phyloP scores from a whole-genome alignment of 225 moss, liverwort and hornwort species.

The Marchantia paleacea region DNA sequence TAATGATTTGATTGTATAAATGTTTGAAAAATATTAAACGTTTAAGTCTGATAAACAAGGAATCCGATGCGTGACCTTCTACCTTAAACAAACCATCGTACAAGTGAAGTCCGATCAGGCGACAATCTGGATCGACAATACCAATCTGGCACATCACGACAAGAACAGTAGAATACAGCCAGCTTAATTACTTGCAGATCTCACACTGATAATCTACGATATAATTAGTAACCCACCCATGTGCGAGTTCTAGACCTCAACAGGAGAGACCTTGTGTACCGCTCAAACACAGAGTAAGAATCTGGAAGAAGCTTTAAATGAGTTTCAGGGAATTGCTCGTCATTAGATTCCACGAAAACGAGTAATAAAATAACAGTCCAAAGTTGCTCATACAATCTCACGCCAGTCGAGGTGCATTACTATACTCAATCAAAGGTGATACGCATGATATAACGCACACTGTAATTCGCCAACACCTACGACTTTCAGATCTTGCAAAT shows the following conservation, averaged over 20 bases:
- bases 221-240: too few species aligned
- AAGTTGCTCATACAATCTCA: too few species aligned
- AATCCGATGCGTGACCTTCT: background rate
- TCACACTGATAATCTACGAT: background rate
- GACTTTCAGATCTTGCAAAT: background rate
- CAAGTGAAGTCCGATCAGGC: slow-evolving; percentile 94
- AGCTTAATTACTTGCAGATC: background rate
- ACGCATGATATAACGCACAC: too few species aligned
- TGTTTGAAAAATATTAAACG: background rate
- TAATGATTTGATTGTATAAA: background rate
- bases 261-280: too few species aligned
- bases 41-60: background rate
- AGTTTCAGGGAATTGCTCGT: too few species aligned
- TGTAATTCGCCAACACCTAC: background rate
- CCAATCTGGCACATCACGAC: slow-evolving; percentile 60
- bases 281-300: too few species aligned
- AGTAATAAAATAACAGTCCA: too few species aligned
- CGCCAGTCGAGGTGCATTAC: too few species aligned
- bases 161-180: background rate
- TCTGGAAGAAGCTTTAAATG: too few species aligned
- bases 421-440: too few species aligned
- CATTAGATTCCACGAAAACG: too few species aligned
- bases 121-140: slow-evolving; percentile 97
- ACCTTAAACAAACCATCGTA: slow-evolving; percentile 97
- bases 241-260: too few species aligned